Percentiles rank a stretch among this genome's conserved stretches.
Conservation (phyloP, 306 rosid genomes). For the Acacia crassicarpa region DNA sequence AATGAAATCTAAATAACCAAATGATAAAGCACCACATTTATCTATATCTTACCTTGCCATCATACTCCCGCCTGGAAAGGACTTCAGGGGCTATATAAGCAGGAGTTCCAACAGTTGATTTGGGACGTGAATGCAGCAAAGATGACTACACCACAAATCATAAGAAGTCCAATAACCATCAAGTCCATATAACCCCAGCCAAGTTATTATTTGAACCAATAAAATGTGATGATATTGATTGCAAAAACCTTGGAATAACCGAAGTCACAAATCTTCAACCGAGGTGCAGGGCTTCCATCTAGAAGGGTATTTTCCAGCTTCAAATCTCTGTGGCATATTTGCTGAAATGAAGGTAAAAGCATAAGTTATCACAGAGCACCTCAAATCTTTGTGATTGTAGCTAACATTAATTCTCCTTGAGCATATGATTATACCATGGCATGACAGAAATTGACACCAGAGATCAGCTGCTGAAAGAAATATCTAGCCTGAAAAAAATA, state of each 20-base stretch:
- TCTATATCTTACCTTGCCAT: slow-evolving; percentile 55
- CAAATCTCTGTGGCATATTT: slow-evolving; percentile 69
- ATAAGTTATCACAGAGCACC: background rate
- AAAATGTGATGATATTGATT: slow-evolving; percentile 20
- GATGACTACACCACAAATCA: slow-evolving; percentile 49
- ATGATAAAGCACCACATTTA: slow-evolving; percentile 3
- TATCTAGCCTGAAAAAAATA: slow-evolving; percentile 55
- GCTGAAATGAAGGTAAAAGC: slow-evolving; percentile 36
- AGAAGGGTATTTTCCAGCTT: slow-evolving; percentile 65
- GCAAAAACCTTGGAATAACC: slow-evolving; percentile 64
- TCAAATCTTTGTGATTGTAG: background rate
- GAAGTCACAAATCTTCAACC: slow-evolving; percentile 67
- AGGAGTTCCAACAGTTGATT: slow-evolving; percentile 71
- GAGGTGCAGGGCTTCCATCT: slow-evolving; percentile 77
- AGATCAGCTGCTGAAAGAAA: slow-evolving; percentile 77
- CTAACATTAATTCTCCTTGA: background rate
- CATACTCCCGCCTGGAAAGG: slow-evolving; percentile 62
- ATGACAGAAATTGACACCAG: slow-evolving; percentile 67
- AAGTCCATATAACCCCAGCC: background rate
- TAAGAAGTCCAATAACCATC: background rate
- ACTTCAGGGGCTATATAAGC: slow-evolving; percentile 76
- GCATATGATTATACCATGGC: slow-evolving; percentile 43
- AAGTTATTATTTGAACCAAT: background rate
- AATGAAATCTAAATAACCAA: slow-evolving; percentile 23
- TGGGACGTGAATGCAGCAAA: slow-evolving; percentile 66